Base-by-base conservation (phyloP, 2,329 filamentous ascomycete genomes). In the Zasmidium cellare region DNA sequence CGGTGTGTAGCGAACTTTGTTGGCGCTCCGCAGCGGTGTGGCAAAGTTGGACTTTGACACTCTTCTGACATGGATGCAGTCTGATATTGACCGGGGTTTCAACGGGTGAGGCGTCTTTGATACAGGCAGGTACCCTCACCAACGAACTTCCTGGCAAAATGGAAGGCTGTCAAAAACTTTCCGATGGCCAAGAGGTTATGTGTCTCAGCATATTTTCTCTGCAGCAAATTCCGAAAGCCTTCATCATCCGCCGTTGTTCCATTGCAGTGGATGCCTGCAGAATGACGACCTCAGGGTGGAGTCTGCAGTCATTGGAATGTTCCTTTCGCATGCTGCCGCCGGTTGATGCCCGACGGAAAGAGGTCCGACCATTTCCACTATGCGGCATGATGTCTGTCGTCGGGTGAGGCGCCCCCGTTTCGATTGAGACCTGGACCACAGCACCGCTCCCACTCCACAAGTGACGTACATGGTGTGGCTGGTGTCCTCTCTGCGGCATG, bases 391-490 rank as follows among this genome's bases (percentile, higher is more conserved):
- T 28, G 25, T 28, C 25, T 5, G 6, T 28, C 11, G 25, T n/a
- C n/a, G n/a, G n/a, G n/a, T n/a, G n/a, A n/a, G n/a, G n/a, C n/a
- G n/a, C n/a, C n/a, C n/a, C n/a, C n/a, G n/a, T n/a, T n/a, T n/a
- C n/a, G n/a, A n/a, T n/a, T n/a, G 28, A 31, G 28, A 31, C 7
- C 7, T 7, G 28, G 28, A 31, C 7, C 14, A 7, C 7, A 7
- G 35, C 7, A 41, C 11, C 7, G 3, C 35, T 41, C 12, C 6
- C 35, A 41, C 16, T 41, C 16, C n/a, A 6, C 7, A 9, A 51
- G 44, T 59, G 60, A 57, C 56, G 56, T 57, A 49, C 51, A 53
- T 47, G 60, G 49, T 55, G 61, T 63, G 60, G 57, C 60, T 62
- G 51, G 28, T 31, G 23, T 18, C n/a, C 5, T 44, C 7, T n/a